phyloP scores from a whole-genome alignment of 176 grass and related monocot genomes.

The Secale cereale region DNA sequence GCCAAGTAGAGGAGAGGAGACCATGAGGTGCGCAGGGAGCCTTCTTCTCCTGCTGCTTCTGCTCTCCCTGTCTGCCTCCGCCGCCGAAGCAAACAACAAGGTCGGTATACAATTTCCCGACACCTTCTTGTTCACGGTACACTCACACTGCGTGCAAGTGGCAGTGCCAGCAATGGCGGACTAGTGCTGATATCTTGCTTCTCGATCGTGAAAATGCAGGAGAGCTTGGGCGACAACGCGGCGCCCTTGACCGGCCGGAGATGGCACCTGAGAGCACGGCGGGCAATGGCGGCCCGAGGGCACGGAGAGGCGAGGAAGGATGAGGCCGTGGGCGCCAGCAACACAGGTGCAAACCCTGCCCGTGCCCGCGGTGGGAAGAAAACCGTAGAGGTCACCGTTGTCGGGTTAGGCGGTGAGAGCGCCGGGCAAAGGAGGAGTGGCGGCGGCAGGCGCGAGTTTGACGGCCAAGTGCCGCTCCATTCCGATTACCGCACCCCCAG shows the following conservation, averaged over 20 bases:
- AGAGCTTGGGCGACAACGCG: neutral
- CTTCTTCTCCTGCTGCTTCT: constrained; percentile 30
- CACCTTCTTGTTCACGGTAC: neutral
- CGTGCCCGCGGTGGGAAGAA: constrained; percentile 23
- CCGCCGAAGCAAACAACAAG: constrained; percentile 31
- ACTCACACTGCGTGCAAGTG: neutral
- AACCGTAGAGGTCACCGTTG: constrained; percentile 42
- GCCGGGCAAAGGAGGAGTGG: constrained; percentile 9
- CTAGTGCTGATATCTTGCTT: neutral
- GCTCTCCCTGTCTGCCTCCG: constrained; percentile 26
- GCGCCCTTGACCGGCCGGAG: neutral
- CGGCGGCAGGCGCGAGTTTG: constrained; percentile 28
- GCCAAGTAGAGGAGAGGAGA: neutral
- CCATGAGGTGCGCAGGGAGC: constrained; percentile 23
- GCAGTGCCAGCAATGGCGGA: neutral
- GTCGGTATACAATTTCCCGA: neutral
- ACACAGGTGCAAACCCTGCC: constrained; percentile 52
- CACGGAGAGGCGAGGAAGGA: neutral
- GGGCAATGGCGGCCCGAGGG: neutral
- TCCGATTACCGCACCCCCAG: constrained; percentile 60
- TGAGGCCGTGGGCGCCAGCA: constrained; percentile 14
- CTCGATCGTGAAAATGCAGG: neutral
- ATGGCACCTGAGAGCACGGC: constrained; percentile 31
- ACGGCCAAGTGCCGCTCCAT: constrained; percentile 43
- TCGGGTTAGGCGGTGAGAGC: constrained; percentile 12